Base-by-base conservation (phyloP, 805 yeast species). In the Debaryomyces hansenii region DNA sequence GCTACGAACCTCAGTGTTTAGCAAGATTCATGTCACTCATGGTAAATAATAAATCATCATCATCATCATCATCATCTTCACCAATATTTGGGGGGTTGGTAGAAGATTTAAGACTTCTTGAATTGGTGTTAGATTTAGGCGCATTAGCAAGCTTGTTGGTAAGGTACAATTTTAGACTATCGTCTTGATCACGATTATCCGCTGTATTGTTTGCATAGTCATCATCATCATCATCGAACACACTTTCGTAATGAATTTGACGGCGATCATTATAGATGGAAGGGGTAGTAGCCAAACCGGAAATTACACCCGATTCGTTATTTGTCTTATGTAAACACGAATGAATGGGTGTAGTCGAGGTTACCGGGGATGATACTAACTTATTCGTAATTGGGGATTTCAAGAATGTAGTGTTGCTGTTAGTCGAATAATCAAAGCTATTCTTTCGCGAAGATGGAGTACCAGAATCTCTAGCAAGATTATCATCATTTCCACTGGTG, bases 11-110 rank as follows among this genome's bases (percentile, higher is more conserved):
- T 46, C 44, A 56, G 28, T 57, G 49, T 53, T 60, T 64, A 20
- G 72, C 64, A 12, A 77, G 58, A 56, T 78, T 80, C 88, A 84
- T 84, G 56, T 84, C 90, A 59, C 89, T 84, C 90, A 83, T 84
- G 18, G 87, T 78, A 61, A 84, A 83, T 40, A 84, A 64, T 47
- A 85, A 65, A 42, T 84, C 88, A 50, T 83, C 89, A 45, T 84
- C 88, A 20, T 67, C 72, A 21, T 64, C 66, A 14, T 62, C 63
- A 20, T 24, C 27, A 24, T 24, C 48, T 7, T 24, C 34, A 31
- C 34, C 16, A n/a, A 31, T 47, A 9, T 16, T 34, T 33, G 38
- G 36, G 7, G 45, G n/a, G 28, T 45, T 45, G 24, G 41, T 40
- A n/a, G 40, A 33, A 15, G 44, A 35, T 24, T 37, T 37, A 31